phyloP scores from a whole-genome alignment of 2,329 filamentous ascomycete genomes.

The Mollisia scopiformis region DNA sequence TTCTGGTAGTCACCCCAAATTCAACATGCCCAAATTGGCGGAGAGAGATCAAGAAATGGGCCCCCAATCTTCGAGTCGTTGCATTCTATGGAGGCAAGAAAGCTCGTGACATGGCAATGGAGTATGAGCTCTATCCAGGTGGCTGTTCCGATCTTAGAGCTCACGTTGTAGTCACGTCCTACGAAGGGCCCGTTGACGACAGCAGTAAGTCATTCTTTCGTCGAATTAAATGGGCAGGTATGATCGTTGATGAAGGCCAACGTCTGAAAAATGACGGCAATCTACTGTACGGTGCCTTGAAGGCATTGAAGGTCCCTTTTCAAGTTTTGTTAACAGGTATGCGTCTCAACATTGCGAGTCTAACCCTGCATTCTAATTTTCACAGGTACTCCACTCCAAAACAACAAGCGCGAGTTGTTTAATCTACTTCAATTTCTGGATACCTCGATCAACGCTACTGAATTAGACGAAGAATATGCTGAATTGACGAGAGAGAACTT shows the following conservation, averaged over 20 bases:
- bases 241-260: conserved; percentile 95
- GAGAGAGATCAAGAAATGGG: conserved; percentile 93
- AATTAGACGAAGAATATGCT: conserved; percentile 74
- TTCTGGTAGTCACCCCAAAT: conserved; percentile 91
- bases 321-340: conserved; percentile 78
- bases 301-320: conserved; percentile 76
- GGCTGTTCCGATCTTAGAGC: conserved; percentile 72
- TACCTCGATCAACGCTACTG: conserved; percentile 65
- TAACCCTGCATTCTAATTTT: neutral
- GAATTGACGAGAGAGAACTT: conserved; percentile 85
- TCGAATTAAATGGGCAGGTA: conserved; percentile 77
- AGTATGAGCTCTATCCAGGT: conserved; percentile 83
- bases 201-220: conserved; percentile 68
- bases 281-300: conserved; percentile 75
- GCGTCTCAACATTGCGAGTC: neutral
- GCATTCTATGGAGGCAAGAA: conserved; percentile 82
- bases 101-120: conserved; percentile 75
- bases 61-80: conserved; percentile 83
- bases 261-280: conserved; percentile 92
- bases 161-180: conserved; percentile 93
- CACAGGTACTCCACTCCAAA: conserved; percentile 80
- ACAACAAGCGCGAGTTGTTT: conserved; percentile 93
- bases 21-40: conserved; percentile 98
- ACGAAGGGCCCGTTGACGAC: conserved; percentile 82
- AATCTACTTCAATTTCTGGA: conserved; percentile 97